Conservation (phyloP, 83 land plant genomes). For the Picea mariana region DNA sequence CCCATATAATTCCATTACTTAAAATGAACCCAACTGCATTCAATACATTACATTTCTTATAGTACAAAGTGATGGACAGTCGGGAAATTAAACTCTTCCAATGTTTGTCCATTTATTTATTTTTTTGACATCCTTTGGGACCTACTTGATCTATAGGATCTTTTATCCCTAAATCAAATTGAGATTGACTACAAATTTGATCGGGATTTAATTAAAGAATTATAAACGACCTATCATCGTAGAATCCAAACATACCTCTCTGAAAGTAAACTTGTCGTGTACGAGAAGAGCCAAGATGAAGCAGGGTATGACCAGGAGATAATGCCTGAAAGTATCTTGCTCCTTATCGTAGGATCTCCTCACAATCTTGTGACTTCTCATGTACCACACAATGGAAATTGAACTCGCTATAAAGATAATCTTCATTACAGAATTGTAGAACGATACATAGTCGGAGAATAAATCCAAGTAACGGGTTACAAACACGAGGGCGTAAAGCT, state of each 20-base stretch:
- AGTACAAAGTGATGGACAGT: no score
- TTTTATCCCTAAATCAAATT: no score
- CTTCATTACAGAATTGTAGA: slow-evolving; percentile 84
- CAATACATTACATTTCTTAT: no score
- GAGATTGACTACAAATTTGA: no score
- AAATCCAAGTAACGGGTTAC: slow-evolving; percentile 81
- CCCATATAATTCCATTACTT: no score
- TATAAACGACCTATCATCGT: background rate
- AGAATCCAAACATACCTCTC: slow-evolving; percentile 58
- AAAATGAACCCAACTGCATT: no score
- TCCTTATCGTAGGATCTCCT: slow-evolving; percentile 82
- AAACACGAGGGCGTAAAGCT: slow-evolving; percentile 87
- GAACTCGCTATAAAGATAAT: slow-evolving; percentile 81
- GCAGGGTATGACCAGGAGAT: slow-evolving; percentile 55
- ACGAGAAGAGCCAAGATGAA: slow-evolving; percentile 65
- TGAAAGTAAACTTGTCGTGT: slow-evolving; percentile 75
- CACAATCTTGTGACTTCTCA: slow-evolving; percentile 82
- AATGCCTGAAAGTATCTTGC: slow-evolving; percentile 85
- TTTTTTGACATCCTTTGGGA: no score
- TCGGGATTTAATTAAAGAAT: no score
- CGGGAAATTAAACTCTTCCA: no score
- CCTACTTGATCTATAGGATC: no score
- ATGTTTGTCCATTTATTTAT: no score
- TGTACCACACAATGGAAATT: slow-evolving; percentile 92
- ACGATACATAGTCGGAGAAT: slow-evolving; percentile 61